Conservation (phyloP, 345 rosid species). For the Bruguiera gymnorhiza region DNA sequence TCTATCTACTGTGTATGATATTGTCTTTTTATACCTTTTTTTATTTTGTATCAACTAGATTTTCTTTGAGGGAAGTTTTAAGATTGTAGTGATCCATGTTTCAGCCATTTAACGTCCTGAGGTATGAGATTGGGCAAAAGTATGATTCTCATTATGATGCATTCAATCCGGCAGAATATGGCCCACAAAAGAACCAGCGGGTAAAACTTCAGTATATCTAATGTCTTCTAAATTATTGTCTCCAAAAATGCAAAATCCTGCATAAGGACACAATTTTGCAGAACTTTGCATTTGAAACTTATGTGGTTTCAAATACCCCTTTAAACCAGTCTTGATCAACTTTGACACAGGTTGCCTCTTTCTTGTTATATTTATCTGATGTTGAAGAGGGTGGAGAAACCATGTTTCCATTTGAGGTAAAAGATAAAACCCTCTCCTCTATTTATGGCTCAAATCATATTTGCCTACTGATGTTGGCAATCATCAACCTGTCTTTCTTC, state of each 20-base stretch:
- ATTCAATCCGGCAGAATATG: constrained; percentile 73
- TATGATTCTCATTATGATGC: constrained; percentile 90
- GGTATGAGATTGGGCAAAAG: constrained; percentile 83
- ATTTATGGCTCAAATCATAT: neutral
- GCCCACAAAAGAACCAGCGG: constrained; percentile 60
- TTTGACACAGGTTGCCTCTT: constrained; percentile 49
- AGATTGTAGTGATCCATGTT: constrained; percentile 41
- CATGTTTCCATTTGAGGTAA: constrained; percentile 65
- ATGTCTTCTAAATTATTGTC: neutral
- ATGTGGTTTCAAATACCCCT: neutral
- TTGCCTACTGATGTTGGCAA: constrained; percentile 2
- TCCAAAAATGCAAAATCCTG: neutral
- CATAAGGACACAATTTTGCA: neutral
- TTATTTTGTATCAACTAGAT: constrained; percentile 22
- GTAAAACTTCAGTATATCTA: constrained; percentile 20
- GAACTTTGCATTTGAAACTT: neutral
- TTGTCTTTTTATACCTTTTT: neutral
- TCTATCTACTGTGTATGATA: too few species aligned
- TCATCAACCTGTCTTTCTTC: constrained; percentile 4
- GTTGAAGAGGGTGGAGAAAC: constrained; percentile 78
- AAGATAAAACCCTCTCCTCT: constrained; percentile 3
- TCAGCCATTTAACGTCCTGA: constrained; percentile 86
- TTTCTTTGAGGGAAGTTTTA: constrained; percentile 35
- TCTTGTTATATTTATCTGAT: constrained; percentile 58
- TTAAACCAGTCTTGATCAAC: neutral